Base-by-base conservation (phyloP, 164 flowering plant species). In the Vitis labrusca region DNA sequence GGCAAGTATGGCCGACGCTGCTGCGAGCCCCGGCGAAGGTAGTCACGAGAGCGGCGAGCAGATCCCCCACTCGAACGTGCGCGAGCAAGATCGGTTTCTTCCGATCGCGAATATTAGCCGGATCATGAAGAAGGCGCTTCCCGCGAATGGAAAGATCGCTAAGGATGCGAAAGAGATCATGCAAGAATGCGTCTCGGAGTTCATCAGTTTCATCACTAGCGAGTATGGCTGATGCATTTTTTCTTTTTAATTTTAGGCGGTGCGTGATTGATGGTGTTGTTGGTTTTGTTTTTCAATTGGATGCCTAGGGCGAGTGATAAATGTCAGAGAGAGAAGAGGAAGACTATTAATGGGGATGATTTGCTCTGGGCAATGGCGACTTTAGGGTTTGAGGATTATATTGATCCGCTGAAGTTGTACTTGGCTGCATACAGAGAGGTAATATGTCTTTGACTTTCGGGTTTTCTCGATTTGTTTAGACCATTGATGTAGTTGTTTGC, bases 61-160 rank as follows among this genome's bases (percentile, higher is more conserved):
- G 61, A 89, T 88, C 67, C 91, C 91, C 0, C 77, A 85, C 8
- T 84, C 93, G 10, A 74, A 77, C 47, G 88, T 86, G 13, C 86
- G 94, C 2, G 94, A 88, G 71, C 94, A 88, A 61, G 94, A 90
- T 27, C 71, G 92, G 83, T 90, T 71, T 49, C 81, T 90, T 16
- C 94, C 94, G 8, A 90, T 90, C 59, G 90, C 92, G n/a, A 90
- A 90, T 37, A 86, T 90, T 15, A 85, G 94, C 57, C 80, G 92
- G 74, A 90, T 90, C 78, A 88, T 90, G 94, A 90, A 90, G 87
- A 88, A 85, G 78, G 94, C 80, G 10, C 82, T 90, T 16, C 94
- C 94, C 5, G 86, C 92, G 2, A 86, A 90, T 50, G 94, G 92
- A 0, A 90, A 88, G 79, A 86, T 90, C 67, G 90, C 94, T 23